Evolutionary conservation across 192 early-diverging fungal genomes (phyloP).

Genomic region (Backusella mclennaniae): DNA sequence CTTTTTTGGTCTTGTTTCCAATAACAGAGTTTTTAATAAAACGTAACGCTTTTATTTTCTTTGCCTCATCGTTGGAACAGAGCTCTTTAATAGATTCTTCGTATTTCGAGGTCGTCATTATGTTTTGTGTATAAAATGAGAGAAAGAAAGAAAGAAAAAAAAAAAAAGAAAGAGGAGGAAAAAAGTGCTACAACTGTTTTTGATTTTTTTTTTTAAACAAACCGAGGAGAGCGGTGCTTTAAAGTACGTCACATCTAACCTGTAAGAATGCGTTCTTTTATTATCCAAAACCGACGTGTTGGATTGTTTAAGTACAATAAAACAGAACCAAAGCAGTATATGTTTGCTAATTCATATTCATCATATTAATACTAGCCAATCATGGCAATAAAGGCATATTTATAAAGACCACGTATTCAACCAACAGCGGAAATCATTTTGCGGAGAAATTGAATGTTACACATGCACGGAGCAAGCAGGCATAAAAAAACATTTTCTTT

Average conservation of each 20-base stretch:
- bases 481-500: neutral
- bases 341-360: no score
- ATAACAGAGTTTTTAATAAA: constrained; percentile 85
- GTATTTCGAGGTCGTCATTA: constrained; percentile 53
- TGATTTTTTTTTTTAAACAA: neutral
- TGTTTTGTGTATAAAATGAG: neutral
- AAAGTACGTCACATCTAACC: neutral
- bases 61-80: constrained; percentile 36
- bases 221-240: neutral
- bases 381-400: no score
- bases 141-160: neutral
- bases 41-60: constrained; percentile 54
- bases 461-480: neutral
- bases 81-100: constrained; percentile 54
- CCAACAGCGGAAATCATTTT: neutral
- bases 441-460: neutral
- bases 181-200: neutral
- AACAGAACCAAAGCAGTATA: no score
- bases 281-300: neutral
- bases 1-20: constrained; percentile 81
- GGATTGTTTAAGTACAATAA: neutral
- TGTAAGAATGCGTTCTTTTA: neutral
- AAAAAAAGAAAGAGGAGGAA: neutral
- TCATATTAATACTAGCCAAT: no score
- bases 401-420: neutral